phyloP scores from a whole-genome alignment of 192 early-diverging fungal genomes.

The Rhizophagus clarus region DNA sequence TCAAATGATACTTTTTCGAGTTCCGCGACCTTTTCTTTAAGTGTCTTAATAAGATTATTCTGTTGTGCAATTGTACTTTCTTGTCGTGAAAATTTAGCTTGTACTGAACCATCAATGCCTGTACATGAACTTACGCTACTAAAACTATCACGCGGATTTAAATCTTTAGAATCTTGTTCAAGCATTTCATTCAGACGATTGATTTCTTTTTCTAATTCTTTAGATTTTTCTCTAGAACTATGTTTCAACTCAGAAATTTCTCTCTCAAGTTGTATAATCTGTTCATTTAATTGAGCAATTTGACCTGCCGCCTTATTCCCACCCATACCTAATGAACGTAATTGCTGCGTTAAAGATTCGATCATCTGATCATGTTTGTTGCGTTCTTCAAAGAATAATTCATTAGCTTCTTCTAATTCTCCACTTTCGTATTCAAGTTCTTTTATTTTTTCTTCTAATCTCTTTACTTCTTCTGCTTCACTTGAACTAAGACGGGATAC shows the following conservation, averaged over 20 bases:
- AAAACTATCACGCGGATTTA: background rate
- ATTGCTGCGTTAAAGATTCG: constrained; percentile 15
- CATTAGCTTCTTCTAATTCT: constrained; percentile 19
- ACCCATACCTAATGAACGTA: background rate
- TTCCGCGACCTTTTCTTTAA: constrained; percentile 41
- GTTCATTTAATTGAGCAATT: constrained; percentile 19
- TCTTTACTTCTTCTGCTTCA: background rate
- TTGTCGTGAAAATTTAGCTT: constrained; percentile 25
- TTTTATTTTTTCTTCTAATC: constrained; percentile 23
- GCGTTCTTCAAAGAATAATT: constrained; percentile 17
- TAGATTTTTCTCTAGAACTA: background rate
- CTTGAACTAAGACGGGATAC: background rate
- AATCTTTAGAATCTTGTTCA: constrained; percentile 8
- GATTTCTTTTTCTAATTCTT: constrained; percentile 33
- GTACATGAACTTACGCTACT: background rate
- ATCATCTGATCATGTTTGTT: constrained; percentile 21
- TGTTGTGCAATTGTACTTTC: constrained; percentile 42
- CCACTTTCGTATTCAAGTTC: constrained; percentile 19
- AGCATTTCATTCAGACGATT: constrained; percentile 1
- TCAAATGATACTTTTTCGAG: constrained; percentile 29
- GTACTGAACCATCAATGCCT: background rate
- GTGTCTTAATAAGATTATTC: constrained; percentile 39
- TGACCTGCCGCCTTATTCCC: background rate
- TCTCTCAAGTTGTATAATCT: constrained; percentile 6
- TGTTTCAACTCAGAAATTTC: background rate